A percentile compares a stretch with the other conserved stretches of the same genome.
These are phyloP conservation scores for Cercophora scortea DNA, from an alignment of 495 filamentous ascomycete species.

Conservation along the genomic window DNA sequence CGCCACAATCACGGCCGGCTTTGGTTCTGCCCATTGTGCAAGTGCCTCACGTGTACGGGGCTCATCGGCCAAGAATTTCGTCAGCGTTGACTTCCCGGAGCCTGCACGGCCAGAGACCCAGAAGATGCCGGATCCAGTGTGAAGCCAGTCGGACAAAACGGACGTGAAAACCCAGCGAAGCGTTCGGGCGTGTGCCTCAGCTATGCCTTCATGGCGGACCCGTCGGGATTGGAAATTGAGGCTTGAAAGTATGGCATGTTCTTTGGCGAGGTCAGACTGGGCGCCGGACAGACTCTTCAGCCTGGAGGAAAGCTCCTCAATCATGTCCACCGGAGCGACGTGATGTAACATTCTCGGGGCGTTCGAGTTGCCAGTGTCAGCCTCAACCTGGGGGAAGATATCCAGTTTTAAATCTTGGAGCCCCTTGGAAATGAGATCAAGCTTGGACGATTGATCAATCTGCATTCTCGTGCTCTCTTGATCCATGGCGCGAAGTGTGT, in stretches of 20 bases:
- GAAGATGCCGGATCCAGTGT: background rate
- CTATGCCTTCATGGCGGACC: background rate
- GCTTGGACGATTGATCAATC: no score
- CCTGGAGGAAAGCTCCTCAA: no score
- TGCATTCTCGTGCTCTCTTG: no score
- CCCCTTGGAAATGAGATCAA: no score
- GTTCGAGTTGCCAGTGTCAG: background rate
- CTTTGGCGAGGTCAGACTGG: background rate
- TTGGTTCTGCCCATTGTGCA: slow-evolving; percentile 11
- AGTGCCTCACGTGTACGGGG: slow-evolving; percentile 2
- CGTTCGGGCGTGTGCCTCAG: background rate
- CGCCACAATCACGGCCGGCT: background rate
- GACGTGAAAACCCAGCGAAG: background rate
- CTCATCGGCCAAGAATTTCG: slow-evolving; percentile 25
- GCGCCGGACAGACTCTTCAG: no score
- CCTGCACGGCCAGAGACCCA: slow-evolving; percentile 32
- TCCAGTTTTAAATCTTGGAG: background rate
- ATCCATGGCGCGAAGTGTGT: no score
- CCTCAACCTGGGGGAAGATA: background rate
- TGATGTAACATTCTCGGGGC: background rate
- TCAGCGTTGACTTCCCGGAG: slow-evolving; percentile 33
- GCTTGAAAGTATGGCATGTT: background rate
- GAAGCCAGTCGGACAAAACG: background rate
- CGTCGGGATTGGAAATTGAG: background rate
- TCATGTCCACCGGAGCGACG: no score